Conservation (phyloP, 441 rosid genomes). For the Manihot esculenta region DNA sequence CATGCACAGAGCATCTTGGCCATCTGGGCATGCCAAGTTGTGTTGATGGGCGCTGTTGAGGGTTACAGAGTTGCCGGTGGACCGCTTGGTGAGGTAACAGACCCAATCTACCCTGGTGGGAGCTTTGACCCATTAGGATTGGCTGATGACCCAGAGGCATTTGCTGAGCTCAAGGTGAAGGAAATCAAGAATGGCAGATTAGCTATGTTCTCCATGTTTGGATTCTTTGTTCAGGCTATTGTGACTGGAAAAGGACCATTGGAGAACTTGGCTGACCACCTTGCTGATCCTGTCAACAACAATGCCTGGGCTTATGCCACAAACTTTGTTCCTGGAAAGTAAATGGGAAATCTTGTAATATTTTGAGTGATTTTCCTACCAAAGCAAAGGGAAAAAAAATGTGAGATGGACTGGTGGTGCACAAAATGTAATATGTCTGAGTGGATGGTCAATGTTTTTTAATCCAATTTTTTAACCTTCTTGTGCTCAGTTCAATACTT, state of each 20-base stretch:
- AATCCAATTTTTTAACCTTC: no score
- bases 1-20: constrained; percentile 32
- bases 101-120: constrained; percentile 30
- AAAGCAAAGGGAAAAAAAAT: no score
- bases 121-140: constrained; percentile 33
- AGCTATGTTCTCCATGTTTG: constrained; percentile 41
- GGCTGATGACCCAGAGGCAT: constrained; percentile 36
- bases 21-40: constrained; percentile 23
- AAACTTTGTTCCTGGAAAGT: constrained; percentile 41
- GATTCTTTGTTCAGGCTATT: constrained; percentile 45
- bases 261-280: constrained; percentile 36
- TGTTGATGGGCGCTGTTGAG: constrained; percentile 37
- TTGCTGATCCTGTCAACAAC: constrained; percentile 35
- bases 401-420: no score
- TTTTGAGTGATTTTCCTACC: background rate
- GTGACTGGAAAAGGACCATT: constrained; percentile 36
- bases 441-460: no score
- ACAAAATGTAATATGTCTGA: no score
- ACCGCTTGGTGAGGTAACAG: constrained; percentile 30
- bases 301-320: constrained; percentile 39
- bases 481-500: no score
- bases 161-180: constrained; percentile 39
- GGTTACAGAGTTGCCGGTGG: constrained; percentile 36
- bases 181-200: constrained; percentile 34
- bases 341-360: constrained; percentile 1